Evolutionary conservation across 2,329 filamentous ascomycete species (phyloP).

Genomic region (Cladorrhinum sp.): DNA sequence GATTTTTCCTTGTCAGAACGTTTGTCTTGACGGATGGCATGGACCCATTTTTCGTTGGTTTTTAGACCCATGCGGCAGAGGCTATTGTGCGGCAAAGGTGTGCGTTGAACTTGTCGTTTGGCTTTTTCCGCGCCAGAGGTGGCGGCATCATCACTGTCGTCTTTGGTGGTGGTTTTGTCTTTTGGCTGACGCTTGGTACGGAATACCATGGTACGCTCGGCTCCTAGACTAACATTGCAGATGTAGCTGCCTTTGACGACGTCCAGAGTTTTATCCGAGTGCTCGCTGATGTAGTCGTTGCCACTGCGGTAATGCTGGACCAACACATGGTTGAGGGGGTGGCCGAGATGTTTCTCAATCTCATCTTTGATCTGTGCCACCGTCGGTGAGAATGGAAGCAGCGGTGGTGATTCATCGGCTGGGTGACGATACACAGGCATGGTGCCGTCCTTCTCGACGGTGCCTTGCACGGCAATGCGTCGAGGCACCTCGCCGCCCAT

Average conservation of each 20-base stretch:
- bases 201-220: slow-evolving; percentile 84
- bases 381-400: slow-evolving; percentile 71
- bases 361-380: slow-evolving; percentile 65
- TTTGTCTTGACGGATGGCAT: slow-evolving; percentile 88
- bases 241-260: slow-evolving; percentile 79
- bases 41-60: slow-evolving; percentile 85
- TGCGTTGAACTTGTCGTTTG: slow-evolving; percentile 60
- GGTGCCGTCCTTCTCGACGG: slow-evolving; percentile 63
- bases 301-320: slow-evolving; percentile 92
- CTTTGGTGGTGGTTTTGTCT: slow-evolving; percentile 4
- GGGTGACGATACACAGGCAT: slow-evolving; percentile 95
- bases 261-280: slow-evolving; percentile 95
- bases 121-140: slow-evolving; percentile 12
- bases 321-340: slow-evolving; percentile 83
- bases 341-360: slow-evolving; percentile 71
- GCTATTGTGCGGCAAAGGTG: slow-evolving; percentile 81
- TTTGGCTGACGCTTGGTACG: slow-evolving; percentile 67
- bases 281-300: slow-evolving; percentile 89
- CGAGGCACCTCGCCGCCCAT: slow-evolving; percentile 88
- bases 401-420: slow-evolving; percentile 77
- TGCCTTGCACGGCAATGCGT: slow-evolving; percentile 84
- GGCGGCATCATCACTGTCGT: neutral
- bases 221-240: slow-evolving; percentile 90
- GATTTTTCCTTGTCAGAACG: slow-evolving; percentile 65
- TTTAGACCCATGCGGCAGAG: slow-evolving; percentile 76